These are phyloP conservation scores for Saussurea involucrata DNA, from an alignment of 129 eudicot species.

Conservation along the genomic window DNA sequence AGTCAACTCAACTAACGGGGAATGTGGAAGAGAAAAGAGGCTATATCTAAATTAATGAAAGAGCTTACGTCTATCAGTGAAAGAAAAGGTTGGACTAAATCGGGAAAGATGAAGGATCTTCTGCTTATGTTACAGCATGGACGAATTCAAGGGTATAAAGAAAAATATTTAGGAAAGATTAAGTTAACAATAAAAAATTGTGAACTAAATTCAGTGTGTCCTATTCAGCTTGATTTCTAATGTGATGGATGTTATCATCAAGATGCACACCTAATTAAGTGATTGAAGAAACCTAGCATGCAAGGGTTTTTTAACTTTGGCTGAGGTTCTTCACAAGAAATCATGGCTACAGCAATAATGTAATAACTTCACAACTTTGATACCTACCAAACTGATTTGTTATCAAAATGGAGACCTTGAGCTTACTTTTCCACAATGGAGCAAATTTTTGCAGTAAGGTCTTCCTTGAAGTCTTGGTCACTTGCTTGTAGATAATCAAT, in stretches of 20 bases:
- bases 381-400: background rate
- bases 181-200: background rate
- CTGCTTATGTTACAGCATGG: background rate
- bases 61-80: background rate
- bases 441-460: constrained; percentile 90
- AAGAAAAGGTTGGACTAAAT: background rate
- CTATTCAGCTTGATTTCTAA: background rate
- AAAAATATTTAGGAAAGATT: no score
- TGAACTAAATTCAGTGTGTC: background rate
- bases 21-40: background rate
- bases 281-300: background rate
- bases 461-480: constrained; percentile 94
- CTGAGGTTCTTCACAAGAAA: background rate
- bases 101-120: background rate
- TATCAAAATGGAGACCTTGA: background rate
- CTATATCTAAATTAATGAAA: background rate
- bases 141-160: background rate
- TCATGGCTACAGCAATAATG: background rate
- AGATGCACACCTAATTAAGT: background rate
- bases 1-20: no score
- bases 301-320: background rate
- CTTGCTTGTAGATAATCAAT: constrained; percentile 87
- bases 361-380: constrained; percentile 2
- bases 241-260: background rate
- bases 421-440: constrained; percentile 97